Evolutionary conservation across 495 filamentous ascomycete genomes (phyloP), one percentile per base, ranked within the genome.

Genomic region (Aspergillus cavernicola): DNA sequence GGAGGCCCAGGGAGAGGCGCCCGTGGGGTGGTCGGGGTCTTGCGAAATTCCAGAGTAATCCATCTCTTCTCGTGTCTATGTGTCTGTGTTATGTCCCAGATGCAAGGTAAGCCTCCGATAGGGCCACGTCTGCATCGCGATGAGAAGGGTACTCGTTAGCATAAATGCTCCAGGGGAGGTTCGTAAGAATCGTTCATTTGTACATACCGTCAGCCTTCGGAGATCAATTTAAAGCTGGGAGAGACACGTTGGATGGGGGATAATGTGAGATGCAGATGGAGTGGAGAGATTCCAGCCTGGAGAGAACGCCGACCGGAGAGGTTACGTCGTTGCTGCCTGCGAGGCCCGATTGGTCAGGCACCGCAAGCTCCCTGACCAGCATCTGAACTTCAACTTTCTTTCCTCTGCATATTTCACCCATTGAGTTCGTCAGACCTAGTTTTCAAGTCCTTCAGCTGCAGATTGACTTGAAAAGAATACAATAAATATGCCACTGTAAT

Each of bases 11-110:
- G 90, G 89, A 7, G 88, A 91, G 32, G 80, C 65, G 23, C 81
- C 90, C 18, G 73, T 76, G 10, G 83, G 80, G 58, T 89, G 74
- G 7, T 91, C 87, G 12, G 83, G 82, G 67, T 93, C 90, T 59
- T 82, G 69, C 62, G 87, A 82, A 22, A 89, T 79, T 47, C 85
- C 69, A 44, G 89, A 89, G 71, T 93, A 96, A 70, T 96, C 90
- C 90, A 96, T 96, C 18, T 47, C 49, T 41, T 38, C 52, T 42
- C 13, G 38, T 56, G n/a, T 36, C 37, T 32, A 8, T 38, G 37
- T 28, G 42, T 46, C 19, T 38, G 37, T 28, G 42, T 46, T 33
- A 20, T 23, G 43, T 31, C 46, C 33, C 26, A 39, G 49, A 55
- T 52, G 65, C 52, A 32, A 58, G 51, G 38, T 44, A 51, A 63